Conservation (phyloP, 331 rosid genomes). For the Cydonia oblonga region DNA sequence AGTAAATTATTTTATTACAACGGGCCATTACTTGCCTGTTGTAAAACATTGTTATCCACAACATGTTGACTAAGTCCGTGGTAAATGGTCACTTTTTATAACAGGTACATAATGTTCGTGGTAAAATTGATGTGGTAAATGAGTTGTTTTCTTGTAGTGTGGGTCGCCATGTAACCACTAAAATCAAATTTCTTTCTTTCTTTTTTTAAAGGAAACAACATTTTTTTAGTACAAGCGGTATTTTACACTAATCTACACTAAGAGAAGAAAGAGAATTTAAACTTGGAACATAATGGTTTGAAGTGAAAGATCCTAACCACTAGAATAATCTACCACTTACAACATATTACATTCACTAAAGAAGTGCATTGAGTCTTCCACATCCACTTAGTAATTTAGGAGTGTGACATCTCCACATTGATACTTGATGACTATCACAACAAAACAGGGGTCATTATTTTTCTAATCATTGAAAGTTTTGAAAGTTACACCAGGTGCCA, state of each 20-base stretch:
- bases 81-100: too few species aligned
- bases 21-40: too few species aligned
- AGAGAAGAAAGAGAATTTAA: neutral
- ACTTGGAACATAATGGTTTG: fast-evolving
- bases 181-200: too few species aligned
- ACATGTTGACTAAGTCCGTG: too few species aligned
- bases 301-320: neutral
- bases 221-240: neutral
- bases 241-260: too few species aligned
- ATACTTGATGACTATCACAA: neutral
- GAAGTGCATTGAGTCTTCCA: neutral
- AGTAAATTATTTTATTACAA: too few species aligned
- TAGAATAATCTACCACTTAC: neutral
- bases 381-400: neutral
- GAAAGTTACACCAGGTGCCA: neutral
- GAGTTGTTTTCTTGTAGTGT: too few species aligned
- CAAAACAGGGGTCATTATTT: neutral
- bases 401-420: neutral
- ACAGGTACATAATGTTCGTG: too few species aligned
- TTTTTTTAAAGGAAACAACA: too few species aligned
- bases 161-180: neutral
- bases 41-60: too few species aligned
- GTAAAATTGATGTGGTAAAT: too few species aligned
- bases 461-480: neutral
- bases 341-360: neutral